phyloP scores from a whole-genome alignment of 192 early-diverging fungal species.

The Mortierella antarctica region DNA sequence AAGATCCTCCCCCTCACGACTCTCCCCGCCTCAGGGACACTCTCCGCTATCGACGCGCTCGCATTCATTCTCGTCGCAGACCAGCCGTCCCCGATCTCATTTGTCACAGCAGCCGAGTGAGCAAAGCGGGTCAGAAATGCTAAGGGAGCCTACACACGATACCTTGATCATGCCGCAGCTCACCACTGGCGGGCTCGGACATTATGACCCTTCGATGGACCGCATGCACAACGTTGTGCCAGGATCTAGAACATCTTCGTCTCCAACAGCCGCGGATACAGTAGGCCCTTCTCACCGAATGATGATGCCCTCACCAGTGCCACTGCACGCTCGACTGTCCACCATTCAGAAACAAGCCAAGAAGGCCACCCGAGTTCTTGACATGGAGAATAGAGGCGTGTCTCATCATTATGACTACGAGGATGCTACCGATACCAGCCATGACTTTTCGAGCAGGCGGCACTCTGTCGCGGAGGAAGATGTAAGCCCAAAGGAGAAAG shows the following conservation, averaged over 20 bases:
- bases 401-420: constrained; percentile 53
- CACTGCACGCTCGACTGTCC: constrained; percentile 43
- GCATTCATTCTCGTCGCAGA: constrained; percentile 16
- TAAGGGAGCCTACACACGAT: constrained; percentile 28
- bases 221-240: not conserved
- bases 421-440: constrained; percentile 41
- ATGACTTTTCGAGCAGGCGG: constrained; percentile 48
- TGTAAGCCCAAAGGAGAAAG: constrained; percentile 9
- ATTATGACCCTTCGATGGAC: not conserved
- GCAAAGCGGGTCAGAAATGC: constrained; percentile 6
- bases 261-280: constrained; percentile 16
- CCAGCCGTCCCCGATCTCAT: not conserved
- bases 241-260: constrained; percentile 13
- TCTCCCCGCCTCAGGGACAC: constrained; percentile 4
- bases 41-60: constrained; percentile 27
- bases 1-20: not conserved
- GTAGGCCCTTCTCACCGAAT: constrained; percentile 28
- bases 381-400: constrained; percentile 39
- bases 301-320: constrained; percentile 48
- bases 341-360: constrained; percentile 39
- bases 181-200: not conserved
- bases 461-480: constrained; percentile 53
- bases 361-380: constrained; percentile 32
- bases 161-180: constrained; percentile 51
- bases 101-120: not conserved